A percentile compares a stretch with the other conserved stretches of the same genome.
Evolutionary conservation across 2,329 filamentous ascomycete genomes (phyloP).

Genomic region (Cytospora mali): DNA sequence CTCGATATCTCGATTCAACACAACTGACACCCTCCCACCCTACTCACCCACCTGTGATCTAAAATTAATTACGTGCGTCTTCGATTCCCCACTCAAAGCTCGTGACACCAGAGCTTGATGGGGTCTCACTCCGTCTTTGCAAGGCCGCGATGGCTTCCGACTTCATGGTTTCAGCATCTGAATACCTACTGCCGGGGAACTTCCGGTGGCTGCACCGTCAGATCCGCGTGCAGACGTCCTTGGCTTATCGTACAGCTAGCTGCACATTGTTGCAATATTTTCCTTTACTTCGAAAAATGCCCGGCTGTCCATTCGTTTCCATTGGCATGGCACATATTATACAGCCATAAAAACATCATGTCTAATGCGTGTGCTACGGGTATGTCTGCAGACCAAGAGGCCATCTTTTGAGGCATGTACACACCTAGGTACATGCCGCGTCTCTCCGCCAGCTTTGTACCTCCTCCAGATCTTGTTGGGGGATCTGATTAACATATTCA

Average conservation of each 20-base stretch:
- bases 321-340: constrained; percentile 1
- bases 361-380: not conserved
- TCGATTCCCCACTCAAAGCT: not conserved
- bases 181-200: not conserved
- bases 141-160: no score
- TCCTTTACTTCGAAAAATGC: not conserved
- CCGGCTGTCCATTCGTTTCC: not conserved
- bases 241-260: not conserved
- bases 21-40: no score
- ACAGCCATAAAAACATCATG: not conserved
- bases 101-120: not conserved
- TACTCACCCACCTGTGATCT: not conserved
- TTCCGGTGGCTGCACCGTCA: constrained; percentile 1
- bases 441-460: not conserved
- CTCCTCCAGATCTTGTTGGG: constrained; percentile 11
- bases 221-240: not conserved
- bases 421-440: not conserved
- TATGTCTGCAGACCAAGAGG: not conserved
- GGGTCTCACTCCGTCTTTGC: not conserved
- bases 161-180: not conserved
- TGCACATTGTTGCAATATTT: not conserved
- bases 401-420: not conserved
- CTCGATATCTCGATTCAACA: not conserved
- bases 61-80: not conserved
- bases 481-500: not conserved